Conservation (phyloP, 805 yeast genomes). For the Starmerella floris region DNA sequence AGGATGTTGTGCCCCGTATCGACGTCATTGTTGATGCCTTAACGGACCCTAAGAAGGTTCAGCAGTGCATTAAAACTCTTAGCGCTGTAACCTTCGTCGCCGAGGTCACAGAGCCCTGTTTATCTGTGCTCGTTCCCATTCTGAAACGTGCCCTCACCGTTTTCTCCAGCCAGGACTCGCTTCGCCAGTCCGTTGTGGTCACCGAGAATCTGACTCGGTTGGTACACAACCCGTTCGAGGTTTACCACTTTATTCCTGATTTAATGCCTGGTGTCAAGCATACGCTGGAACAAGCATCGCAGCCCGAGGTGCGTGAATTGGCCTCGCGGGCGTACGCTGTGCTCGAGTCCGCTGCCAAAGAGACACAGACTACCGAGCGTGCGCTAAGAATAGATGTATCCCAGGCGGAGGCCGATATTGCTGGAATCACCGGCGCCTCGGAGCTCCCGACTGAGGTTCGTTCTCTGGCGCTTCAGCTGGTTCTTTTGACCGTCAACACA, state of each 20-base stretch:
- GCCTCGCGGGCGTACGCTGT: constrained; percentile 79
- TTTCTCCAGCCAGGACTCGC: constrained; percentile 85
- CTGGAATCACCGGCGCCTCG: constrained; percentile 19
- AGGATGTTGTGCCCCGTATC: constrained; percentile 77
- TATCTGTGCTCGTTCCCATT: constrained; percentile 81
- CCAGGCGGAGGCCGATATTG: constrained; percentile 34
- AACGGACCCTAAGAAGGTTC: constrained; percentile 79
- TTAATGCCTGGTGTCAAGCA: constrained; percentile 83
- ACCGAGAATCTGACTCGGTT: constrained; percentile 90
- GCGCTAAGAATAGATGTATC: constrained; percentile 33
- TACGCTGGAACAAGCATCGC: constrained; percentile 77
- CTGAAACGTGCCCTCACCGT: constrained; percentile 76
- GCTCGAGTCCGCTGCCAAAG: constrained; percentile 66
- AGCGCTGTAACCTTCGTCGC: constrained; percentile 95
- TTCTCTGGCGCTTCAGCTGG: constrained; percentile 29
- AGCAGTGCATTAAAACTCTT: constrained; percentile 74
- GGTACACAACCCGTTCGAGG: constrained; percentile 86
- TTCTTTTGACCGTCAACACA: constrained; percentile 27
- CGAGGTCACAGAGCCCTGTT: constrained; percentile 93
- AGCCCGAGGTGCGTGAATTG: constrained; percentile 91
- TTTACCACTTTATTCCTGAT: constrained; percentile 73
- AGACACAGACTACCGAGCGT: constrained; percentile 67
- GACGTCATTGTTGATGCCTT: constrained; percentile 76
- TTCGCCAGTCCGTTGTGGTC: constrained; percentile 92
- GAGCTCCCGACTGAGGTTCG: constrained; percentile 28